phyloP scores from a whole-genome alignment of 441 rosid species.

The Adansonia rubrostipa region DNA sequence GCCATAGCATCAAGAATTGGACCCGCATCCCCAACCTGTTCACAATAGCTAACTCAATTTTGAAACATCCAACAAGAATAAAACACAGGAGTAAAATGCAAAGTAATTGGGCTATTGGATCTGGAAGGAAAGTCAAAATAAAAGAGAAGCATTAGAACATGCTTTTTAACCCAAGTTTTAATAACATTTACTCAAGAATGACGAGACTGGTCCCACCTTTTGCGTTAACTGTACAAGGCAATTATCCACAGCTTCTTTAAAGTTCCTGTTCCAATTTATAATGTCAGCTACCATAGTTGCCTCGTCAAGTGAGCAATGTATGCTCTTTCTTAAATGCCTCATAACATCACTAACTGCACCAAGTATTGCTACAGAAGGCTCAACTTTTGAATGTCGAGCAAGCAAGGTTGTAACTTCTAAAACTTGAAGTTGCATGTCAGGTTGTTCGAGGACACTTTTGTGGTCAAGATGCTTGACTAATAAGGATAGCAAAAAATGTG shows the following conservation, averaged over 20 bases:
- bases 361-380: slow-evolving; percentile 73
- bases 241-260: slow-evolving; percentile 75
- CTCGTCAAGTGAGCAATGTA: slow-evolving; percentile 78
- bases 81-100: neutral
- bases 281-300: slow-evolving; percentile 62
- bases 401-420: slow-evolving; percentile 76
- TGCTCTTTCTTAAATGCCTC: slow-evolving; percentile 80
- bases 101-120: neutral
- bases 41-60: slow-evolving; percentile 30
- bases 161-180: slow-evolving; percentile 14
- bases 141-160: slow-evolving; percentile 23
- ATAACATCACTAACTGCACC: slow-evolving; percentile 62
- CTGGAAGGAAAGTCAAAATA: slow-evolving; percentile 17
- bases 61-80: neutral
- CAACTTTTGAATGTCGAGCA: slow-evolving; percentile 65
- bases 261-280: slow-evolving; percentile 61
- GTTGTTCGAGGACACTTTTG: slow-evolving; percentile 78
- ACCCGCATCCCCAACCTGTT: slow-evolving; percentile 93
- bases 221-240: slow-evolving; percentile 74
- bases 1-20: slow-evolving; percentile 93
- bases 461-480: slow-evolving; percentile 94
- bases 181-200: slow-evolving; percentile 9
- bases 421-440: slow-evolving; percentile 76
- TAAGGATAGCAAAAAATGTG: slow-evolving; percentile 78
- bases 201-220: slow-evolving; percentile 58